Evolutionary conservation across 2,329 filamentous ascomycete species (phyloP).

Genomic region (Epicoccum nigrum): DNA sequence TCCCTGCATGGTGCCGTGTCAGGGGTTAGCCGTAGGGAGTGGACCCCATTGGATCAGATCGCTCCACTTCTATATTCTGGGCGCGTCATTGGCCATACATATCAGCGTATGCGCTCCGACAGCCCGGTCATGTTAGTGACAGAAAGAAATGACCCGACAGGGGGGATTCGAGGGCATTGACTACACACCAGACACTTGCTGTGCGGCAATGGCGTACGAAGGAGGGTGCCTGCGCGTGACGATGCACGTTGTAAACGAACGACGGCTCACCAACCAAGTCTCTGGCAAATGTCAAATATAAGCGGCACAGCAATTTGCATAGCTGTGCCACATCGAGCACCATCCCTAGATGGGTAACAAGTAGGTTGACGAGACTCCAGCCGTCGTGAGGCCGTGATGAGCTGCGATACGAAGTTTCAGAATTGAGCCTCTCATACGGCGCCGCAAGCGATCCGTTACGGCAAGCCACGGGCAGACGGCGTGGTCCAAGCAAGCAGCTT

Average conservation of each 20-base stretch:
- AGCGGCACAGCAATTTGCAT: constrained; percentile 21
- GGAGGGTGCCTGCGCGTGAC: constrained; percentile 29
- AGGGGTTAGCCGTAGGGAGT: constrained; percentile 19
- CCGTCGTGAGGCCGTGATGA: constrained; percentile 18
- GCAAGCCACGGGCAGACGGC: constrained; percentile 23
- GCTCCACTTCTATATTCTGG: constrained; percentile 14
- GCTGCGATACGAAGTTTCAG: constrained; percentile 36
- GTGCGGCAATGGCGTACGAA: constrained; percentile 22
- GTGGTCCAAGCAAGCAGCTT: constrained; percentile 21
- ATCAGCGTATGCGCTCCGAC: constrained; percentile 29
- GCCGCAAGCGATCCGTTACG: constrained; percentile 25
- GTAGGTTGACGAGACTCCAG: constrained; percentile 19
- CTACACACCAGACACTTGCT: constrained; percentile 10
- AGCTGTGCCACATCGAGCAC: constrained; percentile 19
- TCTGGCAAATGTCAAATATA: constrained; percentile 5
- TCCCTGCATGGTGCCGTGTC: constrained; percentile 36
- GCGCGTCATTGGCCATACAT: constrained; percentile 29
- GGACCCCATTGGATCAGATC: constrained; percentile 20
- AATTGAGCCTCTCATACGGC: constrained; percentile 24
- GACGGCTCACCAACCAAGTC: not conserved
- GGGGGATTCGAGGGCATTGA: constrained; percentile 22
- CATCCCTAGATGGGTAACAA: constrained; percentile 10
- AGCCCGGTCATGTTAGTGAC: constrained; percentile 29
- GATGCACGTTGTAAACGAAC: constrained; percentile 17
- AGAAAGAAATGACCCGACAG: constrained; percentile 34